phyloP scores from a whole-genome alignment of 2,329 filamentous ascomycete genomes.

The Ophiostoma triangulosporum region DNA sequence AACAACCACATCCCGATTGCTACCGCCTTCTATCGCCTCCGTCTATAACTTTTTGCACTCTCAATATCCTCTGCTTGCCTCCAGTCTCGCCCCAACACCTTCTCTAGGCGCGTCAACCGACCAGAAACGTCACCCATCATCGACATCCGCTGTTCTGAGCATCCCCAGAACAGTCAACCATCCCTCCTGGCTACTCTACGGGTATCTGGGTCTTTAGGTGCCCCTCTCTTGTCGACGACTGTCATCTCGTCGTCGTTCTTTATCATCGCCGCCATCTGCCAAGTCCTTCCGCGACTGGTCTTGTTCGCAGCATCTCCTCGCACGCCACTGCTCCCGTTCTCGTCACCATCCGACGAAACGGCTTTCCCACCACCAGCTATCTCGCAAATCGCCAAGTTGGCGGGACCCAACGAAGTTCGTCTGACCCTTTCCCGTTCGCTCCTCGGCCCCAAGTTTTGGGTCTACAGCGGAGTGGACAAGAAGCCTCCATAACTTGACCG shows the following conservation, averaged over 20 bases:
- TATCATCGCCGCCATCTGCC: not conserved
- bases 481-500: constrained; percentile 81
- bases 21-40: not conserved
- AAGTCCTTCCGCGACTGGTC: not conserved
- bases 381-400: constrained; percentile 23
- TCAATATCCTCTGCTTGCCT: not conserved
- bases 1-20: not conserved
- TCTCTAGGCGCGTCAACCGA: not conserved
- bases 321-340: not conserved
- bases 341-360: constrained; percentile 7
- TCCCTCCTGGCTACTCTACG: constrained; percentile 8
- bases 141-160: not conserved
- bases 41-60: not conserved
- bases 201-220: not conserved
- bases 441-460: constrained; percentile 83
- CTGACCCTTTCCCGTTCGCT: constrained; percentile 75
- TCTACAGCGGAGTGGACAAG: constrained; percentile 92
- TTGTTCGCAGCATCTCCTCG: not conserved
- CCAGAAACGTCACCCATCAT: not conserved
- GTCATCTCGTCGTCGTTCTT: not conserved
- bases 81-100: not conserved
- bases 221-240: not conserved
- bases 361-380: not conserved
- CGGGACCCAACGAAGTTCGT: constrained; percentile 37
- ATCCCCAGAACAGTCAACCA: constrained; percentile 4